Conservation (phyloP, 2,329 filamentous ascomycete species). For the Trichoderma atrobrunneum region DNA sequence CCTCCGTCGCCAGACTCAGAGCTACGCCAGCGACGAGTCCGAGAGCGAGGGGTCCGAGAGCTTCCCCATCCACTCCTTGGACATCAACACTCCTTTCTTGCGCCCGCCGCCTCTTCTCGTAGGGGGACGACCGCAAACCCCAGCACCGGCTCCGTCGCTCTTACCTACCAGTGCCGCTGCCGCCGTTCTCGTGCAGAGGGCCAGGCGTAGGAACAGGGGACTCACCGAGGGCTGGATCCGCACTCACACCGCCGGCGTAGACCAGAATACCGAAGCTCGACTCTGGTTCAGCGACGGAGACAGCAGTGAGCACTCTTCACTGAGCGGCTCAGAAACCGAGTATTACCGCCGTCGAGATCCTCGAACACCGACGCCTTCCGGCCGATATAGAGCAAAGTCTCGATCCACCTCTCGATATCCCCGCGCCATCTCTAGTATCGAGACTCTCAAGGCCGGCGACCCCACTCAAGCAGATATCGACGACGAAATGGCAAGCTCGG, state of each 20-base stretch:
- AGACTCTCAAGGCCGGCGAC: conserved; percentile 48
- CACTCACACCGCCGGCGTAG: conserved; percentile 68
- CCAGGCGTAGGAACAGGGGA: conserved; percentile 56
- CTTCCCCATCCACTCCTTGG: conserved; percentile 57
- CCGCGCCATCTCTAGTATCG: conserved; percentile 52
- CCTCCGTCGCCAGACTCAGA: conserved; percentile 43
- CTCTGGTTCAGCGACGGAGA: conserved; percentile 78
- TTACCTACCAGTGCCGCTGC: conserved; percentile 52
- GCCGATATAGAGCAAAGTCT: conserved; percentile 26
- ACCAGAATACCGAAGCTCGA: conserved; percentile 65
- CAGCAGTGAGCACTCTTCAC: conserved; percentile 71
- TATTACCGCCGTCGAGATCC: conserved; percentile 50
- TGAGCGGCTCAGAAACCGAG: conserved; percentile 62
- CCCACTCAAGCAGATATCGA: conserved; percentile 18
- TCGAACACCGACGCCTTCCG: conserved; percentile 46
- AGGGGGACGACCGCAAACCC: conserved; percentile 18
- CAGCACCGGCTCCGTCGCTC: conserved; percentile 29
- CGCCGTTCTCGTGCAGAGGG: conserved; percentile 62
- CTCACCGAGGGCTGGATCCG: conserved; percentile 85
- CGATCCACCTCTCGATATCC: conserved; percentile 37
- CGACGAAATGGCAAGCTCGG: conserved; percentile 34
- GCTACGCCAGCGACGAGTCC: conserved; percentile 57
- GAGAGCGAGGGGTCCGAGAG: conserved; percentile 60
- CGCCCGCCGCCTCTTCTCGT: conserved; percentile 49
- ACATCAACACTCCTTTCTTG: conserved; percentile 61